These are phyloP conservation scores for Candida maesae DNA, from an alignment of 805 yeast genomes.

Conservation along the genomic window DNA sequence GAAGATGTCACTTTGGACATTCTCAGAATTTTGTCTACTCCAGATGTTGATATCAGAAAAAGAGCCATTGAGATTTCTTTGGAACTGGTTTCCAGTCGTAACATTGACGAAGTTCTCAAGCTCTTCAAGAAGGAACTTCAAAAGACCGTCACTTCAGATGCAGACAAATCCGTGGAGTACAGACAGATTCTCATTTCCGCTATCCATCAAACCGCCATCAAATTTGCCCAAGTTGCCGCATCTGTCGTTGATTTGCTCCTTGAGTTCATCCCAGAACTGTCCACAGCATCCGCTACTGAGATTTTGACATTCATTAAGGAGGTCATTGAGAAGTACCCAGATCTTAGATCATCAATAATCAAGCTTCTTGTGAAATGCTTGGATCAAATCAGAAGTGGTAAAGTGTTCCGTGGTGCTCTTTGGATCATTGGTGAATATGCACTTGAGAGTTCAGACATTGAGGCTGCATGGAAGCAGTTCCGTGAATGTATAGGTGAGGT, in stretches of 20 bases:
- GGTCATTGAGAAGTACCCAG: slow-evolving; percentile 88
- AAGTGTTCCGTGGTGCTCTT: slow-evolving; percentile 87
- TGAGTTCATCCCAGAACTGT: slow-evolving; percentile 81
- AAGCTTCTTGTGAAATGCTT: slow-evolving; percentile 58
- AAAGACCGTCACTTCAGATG: slow-evolving; percentile 59
- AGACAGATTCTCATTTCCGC: slow-evolving; percentile 85
- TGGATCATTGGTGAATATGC: slow-evolving; percentile 97
- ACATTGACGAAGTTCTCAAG: slow-evolving; percentile 90
- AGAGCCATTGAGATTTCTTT: slow-evolving; percentile 85
- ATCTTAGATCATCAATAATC: slow-evolving; percentile 62
- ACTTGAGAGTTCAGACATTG: slow-evolving; percentile 63
- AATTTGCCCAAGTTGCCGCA: slow-evolving; percentile 87
- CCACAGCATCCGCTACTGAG: slow-evolving; percentile 82
- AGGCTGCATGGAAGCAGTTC: slow-evolving; percentile 82
- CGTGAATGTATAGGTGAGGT: slow-evolving; percentile 84
- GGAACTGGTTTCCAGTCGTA: slow-evolving; percentile 75
- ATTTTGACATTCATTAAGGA: slow-evolving; percentile 91
- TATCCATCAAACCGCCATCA: slow-evolving; percentile 84
- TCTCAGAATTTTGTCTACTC: slow-evolving; percentile 78
- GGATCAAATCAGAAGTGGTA: slow-evolving; percentile 73
- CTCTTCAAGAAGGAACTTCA: slow-evolving; percentile 88
- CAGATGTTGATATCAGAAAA: slow-evolving; percentile 85
- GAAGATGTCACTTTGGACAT: slow-evolving; percentile 84
- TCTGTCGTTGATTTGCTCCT: slow-evolving; percentile 83
- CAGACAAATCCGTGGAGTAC: slow-evolving; percentile 81